phyloP scores from a whole-genome alignment of 2,329 filamentous ascomycete species.

The Sporothrix humicola region DNA sequence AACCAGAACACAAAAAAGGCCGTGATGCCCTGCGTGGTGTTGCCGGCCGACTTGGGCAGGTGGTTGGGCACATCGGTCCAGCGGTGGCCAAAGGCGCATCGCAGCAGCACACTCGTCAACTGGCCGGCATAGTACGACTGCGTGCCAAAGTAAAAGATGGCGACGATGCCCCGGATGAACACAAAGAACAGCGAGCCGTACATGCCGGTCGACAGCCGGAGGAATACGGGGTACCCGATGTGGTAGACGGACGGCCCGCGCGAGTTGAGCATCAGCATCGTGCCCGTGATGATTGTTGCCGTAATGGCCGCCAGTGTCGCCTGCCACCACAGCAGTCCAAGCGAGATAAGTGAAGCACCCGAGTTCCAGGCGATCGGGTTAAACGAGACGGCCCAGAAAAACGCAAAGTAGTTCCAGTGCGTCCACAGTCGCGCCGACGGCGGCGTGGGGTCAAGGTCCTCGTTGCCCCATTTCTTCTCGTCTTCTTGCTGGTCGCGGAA shows the following conservation, averaged over 20 bases:
- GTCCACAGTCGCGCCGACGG: conserved; percentile 30
- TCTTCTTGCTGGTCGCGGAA: conserved; percentile 28
- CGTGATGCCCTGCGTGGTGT: conserved; percentile 44
- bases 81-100: conserved; percentile 35
- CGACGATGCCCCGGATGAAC: conserved; percentile 35
- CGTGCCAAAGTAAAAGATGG: conserved; percentile 38
- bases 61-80: conserved; percentile 41
- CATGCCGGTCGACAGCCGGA: conserved; percentile 33
- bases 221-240: conserved; percentile 34
- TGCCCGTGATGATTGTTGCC: conserved; percentile 26
- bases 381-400: conserved; percentile 36
- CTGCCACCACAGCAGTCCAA: conserved; percentile 35
- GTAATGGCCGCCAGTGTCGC: conserved; percentile 31
- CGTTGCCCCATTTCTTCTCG: conserved; percentile 32
- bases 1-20: conserved; percentile 50
- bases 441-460: conserved; percentile 32
- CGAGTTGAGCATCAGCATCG: conserved; percentile 34
- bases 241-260: conserved; percentile 35
- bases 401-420: conserved; percentile 34
- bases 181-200: conserved; percentile 37
- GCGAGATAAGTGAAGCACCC: conserved; percentile 30
- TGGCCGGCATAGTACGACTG: conserved; percentile 36
- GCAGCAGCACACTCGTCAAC: conserved; percentile 33
- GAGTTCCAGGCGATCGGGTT: conserved; percentile 35
- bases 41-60: conserved; percentile 45